A percentile compares a stretch with the other conserved stretches of the same genome.
Evolutionary conservation across 176 grass and related monocot genomes (phyloP).

Genomic region (Oryza glaberrima): DNA sequence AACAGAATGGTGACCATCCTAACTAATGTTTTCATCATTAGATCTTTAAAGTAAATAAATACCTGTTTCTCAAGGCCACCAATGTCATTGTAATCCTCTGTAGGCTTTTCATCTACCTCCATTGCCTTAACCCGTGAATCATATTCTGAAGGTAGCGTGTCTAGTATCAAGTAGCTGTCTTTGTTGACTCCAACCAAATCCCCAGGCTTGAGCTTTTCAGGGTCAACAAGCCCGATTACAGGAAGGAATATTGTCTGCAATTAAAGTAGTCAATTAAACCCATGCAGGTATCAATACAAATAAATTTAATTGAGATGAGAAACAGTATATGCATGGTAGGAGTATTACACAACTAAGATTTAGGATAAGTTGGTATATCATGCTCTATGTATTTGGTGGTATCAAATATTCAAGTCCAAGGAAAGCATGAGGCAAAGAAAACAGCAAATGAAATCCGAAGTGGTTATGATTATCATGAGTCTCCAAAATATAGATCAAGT

Average conservation of each 20-base stretch:
- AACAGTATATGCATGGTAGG: background rate
- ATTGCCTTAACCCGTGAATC: slow-evolving; percentile 89
- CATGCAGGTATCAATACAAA: background rate
- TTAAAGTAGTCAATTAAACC: background rate
- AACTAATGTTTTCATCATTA: background rate
- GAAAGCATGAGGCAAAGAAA: background rate
- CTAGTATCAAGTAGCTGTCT: slow-evolving; percentile 87
- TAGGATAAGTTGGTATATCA: background rate
- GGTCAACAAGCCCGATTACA: slow-evolving; percentile 81
- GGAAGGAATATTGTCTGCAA: slow-evolving; percentile 91
- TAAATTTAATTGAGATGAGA: background rate
- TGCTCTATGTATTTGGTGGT: background rate
- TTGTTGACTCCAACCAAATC: slow-evolving; percentile 94
- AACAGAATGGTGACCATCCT: background rate
- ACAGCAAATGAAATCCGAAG: background rate
- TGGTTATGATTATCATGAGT: background rate
- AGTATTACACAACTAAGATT: background rate
- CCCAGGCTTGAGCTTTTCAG: slow-evolving; percentile 85
- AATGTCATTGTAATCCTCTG: slow-evolving; percentile 92
- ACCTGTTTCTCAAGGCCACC: slow-evolving; percentile 96
- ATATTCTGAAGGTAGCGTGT: slow-evolving; percentile 85
- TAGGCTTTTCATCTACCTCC: slow-evolving; percentile 96
- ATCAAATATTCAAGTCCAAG: background rate
- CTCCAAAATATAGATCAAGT: slow-evolving; percentile 4
- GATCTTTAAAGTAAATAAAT: slow-evolving; percentile 22